Evolutionary conservation across 305 asterid genomes (phyloP).

Genomic region (Fraxinus velutina): DNA sequence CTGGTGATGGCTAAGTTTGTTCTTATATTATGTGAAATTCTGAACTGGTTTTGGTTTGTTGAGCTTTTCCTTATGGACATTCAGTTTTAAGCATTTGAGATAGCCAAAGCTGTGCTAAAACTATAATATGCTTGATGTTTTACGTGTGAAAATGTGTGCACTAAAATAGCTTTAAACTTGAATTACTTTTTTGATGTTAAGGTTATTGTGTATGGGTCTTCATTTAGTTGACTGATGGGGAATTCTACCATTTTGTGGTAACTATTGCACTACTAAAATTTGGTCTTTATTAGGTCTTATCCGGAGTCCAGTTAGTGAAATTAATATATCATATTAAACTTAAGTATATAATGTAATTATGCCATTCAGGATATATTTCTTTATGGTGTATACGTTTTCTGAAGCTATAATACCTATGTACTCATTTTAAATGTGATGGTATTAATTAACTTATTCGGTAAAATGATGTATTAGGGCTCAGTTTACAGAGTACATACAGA

Average conservation of each 20-base stretch:
- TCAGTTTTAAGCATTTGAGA: not conserved
- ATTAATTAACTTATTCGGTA: not conserved
- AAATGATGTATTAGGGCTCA: conserved; percentile 59
- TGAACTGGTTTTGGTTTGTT: not conserved
- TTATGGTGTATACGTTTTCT: conserved; percentile 9
- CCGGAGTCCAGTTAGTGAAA: not conserved
- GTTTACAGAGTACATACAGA: conserved; percentile 90
- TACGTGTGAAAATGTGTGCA: not conserved
- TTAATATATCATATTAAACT: not conserved
- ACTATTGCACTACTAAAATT: not conserved
- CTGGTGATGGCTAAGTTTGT: not conserved
- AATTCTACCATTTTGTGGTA: not conserved
- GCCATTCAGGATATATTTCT: not conserved
- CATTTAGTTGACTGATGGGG: not conserved
- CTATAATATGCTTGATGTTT: not conserved
- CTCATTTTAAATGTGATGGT: conserved; percentile 3
- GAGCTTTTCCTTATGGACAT: not conserved
- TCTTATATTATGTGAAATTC: not conserved
- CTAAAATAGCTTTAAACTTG: not conserved
- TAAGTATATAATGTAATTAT: not conserved
- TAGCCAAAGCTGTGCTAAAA: not conserved
- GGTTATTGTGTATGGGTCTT: not conserved
- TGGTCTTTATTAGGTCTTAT: not conserved
- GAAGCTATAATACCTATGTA: not conserved
- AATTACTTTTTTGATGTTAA: not conserved